These are phyloP conservation scores for Gnomoniopsis sp. DNA, from an alignment of 2,329 filamentous ascomycete genomes.

Conservation along the genomic window DNA sequence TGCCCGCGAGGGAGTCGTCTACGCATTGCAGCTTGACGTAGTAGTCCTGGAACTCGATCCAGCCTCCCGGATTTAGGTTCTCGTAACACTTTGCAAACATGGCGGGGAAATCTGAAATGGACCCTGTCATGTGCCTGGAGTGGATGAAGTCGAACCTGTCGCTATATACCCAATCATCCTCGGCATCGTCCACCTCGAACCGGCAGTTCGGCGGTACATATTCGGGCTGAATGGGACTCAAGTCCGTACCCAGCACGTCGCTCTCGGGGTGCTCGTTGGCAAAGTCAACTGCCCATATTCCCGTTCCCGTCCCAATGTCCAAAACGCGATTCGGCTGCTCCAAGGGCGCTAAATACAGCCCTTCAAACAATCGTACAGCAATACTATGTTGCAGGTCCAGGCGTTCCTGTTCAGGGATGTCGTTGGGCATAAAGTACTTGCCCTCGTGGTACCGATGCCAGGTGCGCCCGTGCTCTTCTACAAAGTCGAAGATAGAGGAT, in stretches of 20 bases:
- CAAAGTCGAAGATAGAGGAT: constrained; percentile 16
- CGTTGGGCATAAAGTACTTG: constrained; percentile 19
- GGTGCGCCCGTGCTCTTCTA: constrained; percentile 17
- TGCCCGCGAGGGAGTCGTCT: constrained; percentile 20
- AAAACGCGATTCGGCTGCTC: constrained; percentile 20
- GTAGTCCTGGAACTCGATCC: constrained; percentile 24
- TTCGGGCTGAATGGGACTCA: constrained; percentile 24
- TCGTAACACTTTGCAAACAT: constrained; percentile 19
- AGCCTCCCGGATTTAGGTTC: constrained; percentile 23
- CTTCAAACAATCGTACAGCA: constrained; percentile 15
- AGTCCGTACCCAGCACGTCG: constrained; percentile 23
- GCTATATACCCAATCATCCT: constrained; percentile 23
- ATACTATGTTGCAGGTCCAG: constrained; percentile 20
- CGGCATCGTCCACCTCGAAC: constrained; percentile 25
- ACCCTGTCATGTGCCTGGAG: constrained; percentile 21
- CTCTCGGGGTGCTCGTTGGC: constrained; percentile 21
- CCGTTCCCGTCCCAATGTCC: constrained; percentile 27
- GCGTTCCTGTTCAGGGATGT: constrained; percentile 17
- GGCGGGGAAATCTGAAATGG: constrained; percentile 13
- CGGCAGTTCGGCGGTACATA: constrained; percentile 25
- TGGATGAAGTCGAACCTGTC: constrained; percentile 24
- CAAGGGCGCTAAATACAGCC: constrained; percentile 21
- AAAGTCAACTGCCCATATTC: constrained; percentile 27
- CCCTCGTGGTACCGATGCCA: constrained; percentile 18
- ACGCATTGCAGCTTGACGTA: constrained; percentile 18